These are phyloP conservation scores for Fusarium subglutinans DNA, from an alignment of 2,329 filamentous ascomycete genomes.

Conservation along the genomic window DNA sequence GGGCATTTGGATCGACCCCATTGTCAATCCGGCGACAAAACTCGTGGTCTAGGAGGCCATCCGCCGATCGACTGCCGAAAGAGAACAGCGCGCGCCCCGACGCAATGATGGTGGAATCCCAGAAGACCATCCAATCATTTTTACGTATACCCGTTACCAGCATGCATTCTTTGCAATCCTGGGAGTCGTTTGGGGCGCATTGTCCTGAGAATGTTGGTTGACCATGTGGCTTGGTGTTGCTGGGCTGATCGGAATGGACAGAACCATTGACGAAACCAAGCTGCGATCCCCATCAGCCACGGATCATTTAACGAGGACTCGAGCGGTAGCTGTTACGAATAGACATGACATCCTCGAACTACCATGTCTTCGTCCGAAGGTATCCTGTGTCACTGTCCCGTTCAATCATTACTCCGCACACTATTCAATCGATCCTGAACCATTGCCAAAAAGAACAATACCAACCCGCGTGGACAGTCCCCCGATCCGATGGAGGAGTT, in stretches of 20 bases:
- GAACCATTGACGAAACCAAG: background rate
- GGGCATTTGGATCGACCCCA: background rate
- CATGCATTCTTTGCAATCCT: background rate
- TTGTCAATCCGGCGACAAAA: background rate
- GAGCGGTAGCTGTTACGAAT: background rate
- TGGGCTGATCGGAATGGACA: background rate
- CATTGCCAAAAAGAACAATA: too few species aligned
- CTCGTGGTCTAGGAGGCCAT: background rate
- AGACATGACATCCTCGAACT: background rate
- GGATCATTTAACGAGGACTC: background rate
- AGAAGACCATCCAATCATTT: background rate
- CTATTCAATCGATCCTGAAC: too few species aligned
- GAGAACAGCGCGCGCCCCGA: background rate
- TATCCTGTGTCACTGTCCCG: too few species aligned
- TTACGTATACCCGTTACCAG: background rate
- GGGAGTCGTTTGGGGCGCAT: background rate
- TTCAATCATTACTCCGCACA: too few species aligned
- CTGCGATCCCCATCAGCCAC: background rate
- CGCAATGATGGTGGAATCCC: background rate
- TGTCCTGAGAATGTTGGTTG: background rate
- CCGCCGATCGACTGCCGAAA: background rate
- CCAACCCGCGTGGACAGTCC: too few species aligned
- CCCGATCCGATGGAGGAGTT: accelerated
- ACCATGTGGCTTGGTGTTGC: background rate
- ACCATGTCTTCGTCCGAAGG: too few species aligned